Evolutionary conservation across 2,329 filamentous ascomycete species (phyloP), one percentile per base, ranked within the genome.

Genomic region (Fusarium sambucinum): DNA sequence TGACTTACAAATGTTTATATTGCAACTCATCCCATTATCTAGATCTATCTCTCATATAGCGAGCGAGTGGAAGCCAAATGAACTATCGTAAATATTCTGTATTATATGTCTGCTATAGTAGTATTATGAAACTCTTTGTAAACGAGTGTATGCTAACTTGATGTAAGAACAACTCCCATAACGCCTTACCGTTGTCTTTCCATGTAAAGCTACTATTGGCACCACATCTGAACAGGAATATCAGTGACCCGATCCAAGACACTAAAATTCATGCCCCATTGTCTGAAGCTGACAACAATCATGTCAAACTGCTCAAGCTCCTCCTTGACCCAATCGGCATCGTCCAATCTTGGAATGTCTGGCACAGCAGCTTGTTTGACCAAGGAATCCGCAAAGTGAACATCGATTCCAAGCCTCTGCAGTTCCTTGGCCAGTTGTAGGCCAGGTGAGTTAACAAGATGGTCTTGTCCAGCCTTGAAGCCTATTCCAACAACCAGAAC

Each of bases 391-490:
- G 70, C 71, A 11, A 70, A 73, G 4, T 33, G 35, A 3, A 72
- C 68, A 2, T 73, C 63, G 6, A 73, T 23, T 1, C 59, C 42
- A 2, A 68, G 70, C 41, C 42, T 62, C 37, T 57, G 27, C 1
- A 73, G 56, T 27, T 70, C 58, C n/a, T 27, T 50, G 1, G 66
- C 70, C 2, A 73, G 56, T 5, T 66, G 54, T 0, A 73, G 55
- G 2, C 63, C 70, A 4, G 70, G 68, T 0, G 70, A 73, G 54
- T 73, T 72, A 41, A 68, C 63, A 1, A 73, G 56, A 9, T 73
- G 68, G 13, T 59, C 66, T 19, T 73, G 70, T n/a, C 70, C 68
- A 2, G 70, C 63, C 59, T 73, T 72, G 58, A 73, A 72, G 4
- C 68, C 68, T 44, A 73, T 58, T 0, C 68, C 68, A 0, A 73